Evolutionary conservation across 768 basidiomycete genomes (phyloP).

Genomic region (Trametes cinnabarina): DNA sequence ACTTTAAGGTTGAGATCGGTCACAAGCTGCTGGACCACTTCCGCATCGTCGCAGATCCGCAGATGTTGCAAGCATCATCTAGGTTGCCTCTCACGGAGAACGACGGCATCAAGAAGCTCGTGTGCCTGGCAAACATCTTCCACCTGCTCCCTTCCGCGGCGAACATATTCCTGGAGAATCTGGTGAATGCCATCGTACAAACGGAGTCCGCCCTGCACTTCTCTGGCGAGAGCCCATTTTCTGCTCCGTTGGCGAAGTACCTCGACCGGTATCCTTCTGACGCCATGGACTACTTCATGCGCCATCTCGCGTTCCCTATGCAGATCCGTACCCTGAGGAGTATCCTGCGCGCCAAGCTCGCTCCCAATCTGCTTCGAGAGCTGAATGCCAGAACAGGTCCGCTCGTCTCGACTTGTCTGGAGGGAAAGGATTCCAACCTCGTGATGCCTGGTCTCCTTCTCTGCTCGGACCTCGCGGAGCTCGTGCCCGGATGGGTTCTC

Average conservation of each 20-base stretch:
- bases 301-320: constrained; percentile 71
- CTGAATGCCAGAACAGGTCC: constrained; percentile 55
- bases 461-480: constrained; percentile 68
- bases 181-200: constrained; percentile 87
- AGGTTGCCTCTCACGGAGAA: constrained; percentile 81
- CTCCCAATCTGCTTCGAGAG: constrained; percentile 71
- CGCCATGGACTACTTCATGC: constrained; percentile 81
- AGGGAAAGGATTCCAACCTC: constrained; percentile 46
- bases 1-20: constrained; percentile 99
- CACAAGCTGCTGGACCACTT: constrained; percentile 97
- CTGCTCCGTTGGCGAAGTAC: constrained; percentile 87
- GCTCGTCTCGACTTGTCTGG: constrained; percentile 52
- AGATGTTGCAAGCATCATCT: constrained; percentile 76
- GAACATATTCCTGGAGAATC: constrained; percentile 83
- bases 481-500: constrained; percentile 69
- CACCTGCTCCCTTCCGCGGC: constrained; percentile 93
- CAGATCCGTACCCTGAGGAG: constrained; percentile 83
- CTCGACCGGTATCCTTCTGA: constrained; percentile 87
- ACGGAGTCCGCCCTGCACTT: constrained; percentile 92
- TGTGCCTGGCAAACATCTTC: constrained; percentile 95
- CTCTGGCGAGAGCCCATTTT: constrained; percentile 87
- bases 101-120: constrained; percentile 88
- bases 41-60: constrained; percentile 85
- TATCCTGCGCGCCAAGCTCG: constrained; percentile 75
- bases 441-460: constrained; percentile 72